Evolutionary conservation across 2,329 filamentous ascomycete species (phyloP).

Genomic region (Diplodia scrobiculata): DNA sequence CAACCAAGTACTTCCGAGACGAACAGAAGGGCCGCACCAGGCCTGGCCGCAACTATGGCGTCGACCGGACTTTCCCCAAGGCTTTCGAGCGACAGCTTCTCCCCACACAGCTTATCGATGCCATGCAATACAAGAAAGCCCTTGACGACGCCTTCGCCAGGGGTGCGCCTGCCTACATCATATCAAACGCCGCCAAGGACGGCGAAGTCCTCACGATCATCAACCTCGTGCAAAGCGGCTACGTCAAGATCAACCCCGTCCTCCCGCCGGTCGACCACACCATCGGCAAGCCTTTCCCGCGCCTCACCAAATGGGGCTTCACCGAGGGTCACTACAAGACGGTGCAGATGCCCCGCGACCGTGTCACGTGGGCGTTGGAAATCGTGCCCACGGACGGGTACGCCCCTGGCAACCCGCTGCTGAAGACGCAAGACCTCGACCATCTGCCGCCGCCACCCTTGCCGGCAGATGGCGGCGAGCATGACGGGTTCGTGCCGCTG

Average conservation of each 20-base stretch:
- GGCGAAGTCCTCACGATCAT: constrained; percentile 67
- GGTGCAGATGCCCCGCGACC: constrained; percentile 65
- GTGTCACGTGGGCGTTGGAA: constrained; percentile 65
- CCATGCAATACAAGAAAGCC: constrained; percentile 60
- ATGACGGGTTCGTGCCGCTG: constrained; percentile 61
- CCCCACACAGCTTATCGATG: constrained; percentile 49
- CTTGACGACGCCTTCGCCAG: constrained; percentile 59
- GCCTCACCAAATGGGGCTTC: constrained; percentile 65
- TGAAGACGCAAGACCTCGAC: constrained; percentile 33
- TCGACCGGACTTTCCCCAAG: constrained; percentile 62
- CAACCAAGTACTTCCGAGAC: constrained; percentile 60
- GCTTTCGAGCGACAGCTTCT: constrained; percentile 55
- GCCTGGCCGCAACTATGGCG: constrained; percentile 63
- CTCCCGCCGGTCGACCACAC: constrained; percentile 60
- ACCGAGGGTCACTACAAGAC: constrained; percentile 71
- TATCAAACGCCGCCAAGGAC: constrained; percentile 63
- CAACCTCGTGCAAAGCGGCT: constrained; percentile 64
- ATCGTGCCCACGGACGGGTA: constrained; percentile 63
- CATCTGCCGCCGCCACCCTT: constrained; percentile 35
- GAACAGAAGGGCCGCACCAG: constrained; percentile 61
- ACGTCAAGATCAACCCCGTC: constrained; percentile 57
- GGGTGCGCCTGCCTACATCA: constrained; percentile 33
- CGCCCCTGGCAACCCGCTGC: constrained; percentile 57
- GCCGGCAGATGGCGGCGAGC: constrained; percentile 35
- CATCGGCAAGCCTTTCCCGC: constrained; percentile 45